Base-by-base conservation (phyloP, 1,139 yeast species). In the Meyerozyma athensensis region DNA sequence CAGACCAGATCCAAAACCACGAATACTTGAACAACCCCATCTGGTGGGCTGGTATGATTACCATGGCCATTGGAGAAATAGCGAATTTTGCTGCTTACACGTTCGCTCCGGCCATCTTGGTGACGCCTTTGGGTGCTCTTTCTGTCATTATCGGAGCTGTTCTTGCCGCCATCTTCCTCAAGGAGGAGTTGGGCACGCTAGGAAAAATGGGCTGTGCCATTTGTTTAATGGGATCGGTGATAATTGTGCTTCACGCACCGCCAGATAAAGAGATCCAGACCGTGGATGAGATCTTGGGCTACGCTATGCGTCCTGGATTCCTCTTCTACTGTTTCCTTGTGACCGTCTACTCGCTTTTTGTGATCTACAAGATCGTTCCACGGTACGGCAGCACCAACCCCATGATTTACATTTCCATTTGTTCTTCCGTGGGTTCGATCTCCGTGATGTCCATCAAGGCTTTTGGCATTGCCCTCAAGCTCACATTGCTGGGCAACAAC, bases 171-270 rank as follows among this genome's bases (percentile, higher is more conserved):
- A 60, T 87, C 4, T 86, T 87, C 54, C 67, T 87, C 46, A 83
- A 85, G 54, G 97, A 87, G 59, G 94, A 86, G 54, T 73, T 87
- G 46, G 96, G 96, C 1, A 76, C 85, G 4, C 67, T 87, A 52
- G 97, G 97, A n/a, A 85, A 83, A 58, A 77, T 89, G 80, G 97
- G 97, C 1, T 89, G 96, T 65, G 95, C 95, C 26, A 84, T 86
- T 39, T 87, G 97, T 59, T 63, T 87, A 38, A 72, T 87, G 60
- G 97, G 97, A 1, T 81, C 95, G 2, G 87, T 87, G n/a, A 84
- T 87, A 40, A 89, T 87, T 43, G 89, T 87, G 19, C 67, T 87
- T 43, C 96, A 87, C 58, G 97, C 97, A 19, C 97, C 97, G 20
- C 87, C 92, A 13, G 97, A 87, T 59, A 86, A 84, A 60, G 96